These are phyloP conservation scores for Herpomyces periplanetae DNA, from an alignment of 2,329 filamentous ascomycete species.

Conservation along the genomic window DNA sequence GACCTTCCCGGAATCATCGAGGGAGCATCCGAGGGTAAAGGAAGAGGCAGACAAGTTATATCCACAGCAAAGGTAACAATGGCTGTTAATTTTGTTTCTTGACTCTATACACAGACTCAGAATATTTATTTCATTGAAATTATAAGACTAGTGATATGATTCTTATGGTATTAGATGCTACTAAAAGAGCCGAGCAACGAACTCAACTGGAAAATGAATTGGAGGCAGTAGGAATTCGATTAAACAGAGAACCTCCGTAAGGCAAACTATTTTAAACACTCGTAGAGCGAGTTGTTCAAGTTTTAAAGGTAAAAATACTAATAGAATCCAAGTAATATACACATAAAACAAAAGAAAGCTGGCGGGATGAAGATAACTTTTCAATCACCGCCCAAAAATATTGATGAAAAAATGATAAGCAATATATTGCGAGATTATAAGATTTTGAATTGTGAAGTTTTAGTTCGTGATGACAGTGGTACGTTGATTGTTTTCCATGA, in stretches of 20 bases:
- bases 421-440: slow-evolving; percentile 97
- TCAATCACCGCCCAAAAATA: slow-evolving; percentile 41
- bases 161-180: slow-evolving; percentile 83
- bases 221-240: slow-evolving; percentile 65
- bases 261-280: too few relatives aligned
- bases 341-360: slow-evolving; percentile 73
- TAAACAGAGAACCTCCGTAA: slow-evolving; percentile 66
- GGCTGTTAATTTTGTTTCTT: slow-evolving; percentile 1
- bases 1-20: slow-evolving; percentile 96
- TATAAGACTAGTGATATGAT: slow-evolving; percentile 51
- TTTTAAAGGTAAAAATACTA: slow-evolving; percentile 2
- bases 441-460: slow-evolving; percentile 81
- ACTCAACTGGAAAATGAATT: slow-evolving; percentile 60
- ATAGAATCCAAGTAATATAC: slow-evolving; percentile 33
- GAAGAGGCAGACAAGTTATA: slow-evolving; percentile 75
- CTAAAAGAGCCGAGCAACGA: slow-evolving; percentile 75
- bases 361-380: slow-evolving; percentile 98
- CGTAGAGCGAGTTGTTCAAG: too few relatives aligned
- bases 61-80: slow-evolving; percentile 37
- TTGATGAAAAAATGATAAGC: slow-evolving; percentile 93
- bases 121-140: slow-evolving; percentile 1
- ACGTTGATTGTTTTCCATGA: too few relatives aligned
- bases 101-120: slow-evolving; percentile 2
- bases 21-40: slow-evolving; percentile 77
- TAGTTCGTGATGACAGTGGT: slow-evolving; percentile 66